Evolutionary conservation across 768 basidiomycete genomes (phyloP), one percentile per base, ranked within the genome.

Genomic region (Tylopilus sp.): DNA sequence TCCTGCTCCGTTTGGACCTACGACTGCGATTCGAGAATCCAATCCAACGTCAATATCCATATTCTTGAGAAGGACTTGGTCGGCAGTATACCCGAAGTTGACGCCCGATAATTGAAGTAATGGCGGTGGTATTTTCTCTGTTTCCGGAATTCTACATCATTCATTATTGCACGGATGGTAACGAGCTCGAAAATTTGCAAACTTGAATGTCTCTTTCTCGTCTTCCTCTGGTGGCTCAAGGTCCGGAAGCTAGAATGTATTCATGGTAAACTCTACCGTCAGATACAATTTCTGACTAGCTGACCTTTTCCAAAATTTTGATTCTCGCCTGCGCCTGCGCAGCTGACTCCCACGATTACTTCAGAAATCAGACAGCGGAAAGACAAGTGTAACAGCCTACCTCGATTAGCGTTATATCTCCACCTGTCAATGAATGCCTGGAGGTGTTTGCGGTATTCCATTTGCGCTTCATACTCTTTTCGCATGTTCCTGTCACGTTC

Each of bases 371-470:
- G 45, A 42, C 17, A 12, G 6, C 37, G 24, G 19, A 17, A 45
- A 26, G 21, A 6, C 25, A 44, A 53, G 34, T 10, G 9, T 17
- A 30, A 25, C 19, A n/a, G 55, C 70, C 54, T 70, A 81, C 87
- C 88, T 62, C 95, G 81, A 68, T 96, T 96, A 52, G 94, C 94
- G 61, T 98, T 98, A 72, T 98, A 98, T 62, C 96, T 79, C 97
- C 97, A 99, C 48, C 93, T 80, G 63, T 98, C 97, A 61, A 99
- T 98, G 75, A 97, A 99, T 0, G 96, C 94, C 67, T 98, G 96
- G 28, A 98, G 73, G 74, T 97, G 92, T 63, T 89, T 89, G 50
- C 97, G 82, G 68, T 98, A 98, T 11, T 89, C 87, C 82, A 97
- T 85, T 71, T 99, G 97, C 0, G 92, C 78, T 30, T 98, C 96